Evolutionary conservation across 129 eudicot genomes (phyloP), one percentile per base, ranked within the genome.

Genomic region (Sambucus nigra): DNA sequence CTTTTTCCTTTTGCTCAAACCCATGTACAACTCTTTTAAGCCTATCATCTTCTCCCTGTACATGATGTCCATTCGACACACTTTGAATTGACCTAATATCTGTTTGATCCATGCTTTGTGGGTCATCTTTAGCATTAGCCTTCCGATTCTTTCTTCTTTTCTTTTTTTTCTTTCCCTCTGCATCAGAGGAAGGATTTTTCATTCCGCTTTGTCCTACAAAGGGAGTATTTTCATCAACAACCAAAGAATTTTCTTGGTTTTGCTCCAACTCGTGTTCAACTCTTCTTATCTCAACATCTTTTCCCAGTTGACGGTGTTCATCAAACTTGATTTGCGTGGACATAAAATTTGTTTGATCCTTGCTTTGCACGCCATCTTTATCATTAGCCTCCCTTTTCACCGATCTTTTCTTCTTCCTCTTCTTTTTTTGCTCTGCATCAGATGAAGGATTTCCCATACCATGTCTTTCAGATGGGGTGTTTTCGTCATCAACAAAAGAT

Each of bases 291-390:
- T 35, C 60, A 23, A 16, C 55, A 24, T 35, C 35, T 32, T 7
- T 39, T 10, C 26, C 68, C 18, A 7, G 12, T 56, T 4, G 58
- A 57, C 54, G 58, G 39, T 14, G 18, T 27, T 22, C 44, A 54
- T 70, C 69, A 16, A 53, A 56, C 28, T 46, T 45, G 50, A 33
- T 59, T 53, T 32, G 18, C 19, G 24, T 58, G 45, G 46, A 57
- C 3, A 63, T 13, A 44, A 24, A 20, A 47, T 48, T 13, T 3
- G 47, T 47, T 29, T 54, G 60, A 29, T 54, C 45, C 60, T 7
- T 5, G 14, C 23, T 67, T 39, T 56, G 51, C 22, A 3, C 20
- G 14, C n/a, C n/a, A n/a, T n/a, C n/a, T n/a, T n/a, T n/a, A n/a
- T n/a, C n/a, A n/a, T n/a, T n/a, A n/a, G n/a, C n/a, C n/a, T n/a